Conservation (phyloP, 805 yeast genomes). For the Candida namnaoensis region DNA sequence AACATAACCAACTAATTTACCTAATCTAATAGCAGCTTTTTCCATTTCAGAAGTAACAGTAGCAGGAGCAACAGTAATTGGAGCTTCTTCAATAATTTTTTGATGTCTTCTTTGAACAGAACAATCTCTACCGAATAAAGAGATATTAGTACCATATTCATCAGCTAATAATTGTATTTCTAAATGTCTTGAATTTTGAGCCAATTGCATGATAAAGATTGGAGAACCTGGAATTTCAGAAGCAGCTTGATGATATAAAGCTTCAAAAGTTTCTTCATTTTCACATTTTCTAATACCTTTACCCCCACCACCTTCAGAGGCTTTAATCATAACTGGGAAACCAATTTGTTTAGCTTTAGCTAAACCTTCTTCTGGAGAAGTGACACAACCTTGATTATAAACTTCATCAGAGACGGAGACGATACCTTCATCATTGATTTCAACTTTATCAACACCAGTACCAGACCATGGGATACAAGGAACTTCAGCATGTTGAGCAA, state of each 20-base stretch:
- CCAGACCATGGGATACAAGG: conserved; percentile 99
- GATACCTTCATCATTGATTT: conserved; percentile 55
- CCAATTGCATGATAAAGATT: conserved; percentile 93
- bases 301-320: conserved; percentile 99
- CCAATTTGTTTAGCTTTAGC: conserved; percentile 81
- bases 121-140: conserved; percentile 97
- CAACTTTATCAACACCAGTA: conserved; percentile 85
- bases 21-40: conserved; percentile 94
- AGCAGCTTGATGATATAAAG: conserved; percentile 87
- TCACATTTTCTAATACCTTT: conserved; percentile 98
- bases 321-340: conserved; percentile 98
- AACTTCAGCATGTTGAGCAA: conserved; percentile 96
- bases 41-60: conserved; percentile 90
- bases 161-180: conserved; percentile 98
- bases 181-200: conserved; percentile 95
- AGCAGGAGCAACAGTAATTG: conserved; percentile 87
- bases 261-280: conserved; percentile 63
- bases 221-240: conserved; percentile 99
- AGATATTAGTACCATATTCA: conserved; percentile 96
- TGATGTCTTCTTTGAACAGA: conserved; percentile 99
- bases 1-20: conserved; percentile 94
- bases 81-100: conserved; percentile 98
- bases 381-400: conserved; percentile 84
- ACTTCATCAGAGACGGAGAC: conserved; percentile 84
- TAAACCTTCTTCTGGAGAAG: conserved; percentile 82